Evolutionary conservation across 2,329 filamentous ascomycete species (phyloP).

Genomic region (Mycosphaerella sp.): DNA sequence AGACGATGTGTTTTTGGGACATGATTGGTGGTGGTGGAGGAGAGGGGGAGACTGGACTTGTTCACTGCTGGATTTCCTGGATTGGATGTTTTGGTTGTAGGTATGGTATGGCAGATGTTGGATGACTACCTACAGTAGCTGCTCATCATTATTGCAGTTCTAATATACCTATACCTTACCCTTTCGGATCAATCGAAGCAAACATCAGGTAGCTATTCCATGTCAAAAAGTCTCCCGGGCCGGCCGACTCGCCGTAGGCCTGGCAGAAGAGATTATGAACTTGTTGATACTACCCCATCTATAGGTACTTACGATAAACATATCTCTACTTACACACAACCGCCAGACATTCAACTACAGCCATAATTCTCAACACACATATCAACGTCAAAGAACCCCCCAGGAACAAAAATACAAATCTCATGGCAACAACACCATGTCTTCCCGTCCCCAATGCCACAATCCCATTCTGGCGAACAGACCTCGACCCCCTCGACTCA

Average conservation of each 20-base stretch:
- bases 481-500: constrained; percentile 39
- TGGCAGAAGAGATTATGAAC: neutral
- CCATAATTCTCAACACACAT: too few species aligned
- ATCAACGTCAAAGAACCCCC: too few species aligned
- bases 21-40: neutral
- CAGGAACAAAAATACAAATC: neutral
- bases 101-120: too few species aligned
- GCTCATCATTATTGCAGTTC: too few species aligned
- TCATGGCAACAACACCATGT: neutral
- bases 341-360: too few species aligned
- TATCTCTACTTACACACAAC: too few species aligned
- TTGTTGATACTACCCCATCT: neutral
- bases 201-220: neutral
- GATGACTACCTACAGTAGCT: too few species aligned
- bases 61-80: too few species aligned
- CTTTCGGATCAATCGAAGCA: neutral
- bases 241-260: neutral
- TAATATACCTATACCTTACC: too few species aligned
- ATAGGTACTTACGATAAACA: too few species aligned
- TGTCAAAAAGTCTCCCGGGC: neutral
- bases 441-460: neutral
- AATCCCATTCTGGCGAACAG: constrained; percentile 38
- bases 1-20: constrained; percentile 21
- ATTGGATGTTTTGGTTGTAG: too few species aligned
- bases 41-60: too few species aligned